Base-by-base conservation (phyloP, 306 rosid genomes). In the Geum urbanum region DNA sequence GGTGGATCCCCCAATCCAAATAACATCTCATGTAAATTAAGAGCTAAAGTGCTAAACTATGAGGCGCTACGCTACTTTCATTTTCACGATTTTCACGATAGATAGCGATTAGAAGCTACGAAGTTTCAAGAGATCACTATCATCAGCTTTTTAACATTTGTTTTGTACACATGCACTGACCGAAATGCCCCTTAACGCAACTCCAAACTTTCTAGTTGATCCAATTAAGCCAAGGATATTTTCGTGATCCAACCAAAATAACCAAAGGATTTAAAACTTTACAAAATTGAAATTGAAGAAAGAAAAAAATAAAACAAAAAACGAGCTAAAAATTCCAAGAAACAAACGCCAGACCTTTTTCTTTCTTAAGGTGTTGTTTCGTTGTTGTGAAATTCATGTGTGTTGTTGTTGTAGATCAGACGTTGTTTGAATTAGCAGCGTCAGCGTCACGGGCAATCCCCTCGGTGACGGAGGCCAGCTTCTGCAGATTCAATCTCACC, bases 401-500 rank as follows among this genome's bases (percentile, higher is more conserved):
- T 24, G 37, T 49, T 20, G 16, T 60, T 63, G 11, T 72, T 61
- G 44, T 44, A 18, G 63, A 55, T 74, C 79, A 57, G 63, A 40
- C 68, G 75, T 73, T 47, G 16, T 32, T 32, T 32, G 82, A 71
- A 81, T 76, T 75, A 81, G 83, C 79, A 81, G 83, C 79, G 84
- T 87, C 87, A 69, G 82, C 82, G 86, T 81, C 68, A 50, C 74
- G 49, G 57, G 66, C 83, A 74, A 81, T 69, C n/a, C 83, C 88
- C 84, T 94, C 95, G 49, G 95, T 15, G 76, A 91, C 79, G 20
- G 97, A 86, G 19, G 99, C 96, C 24, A 95, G 97, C 84, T 89
- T 95, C 86, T 95, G 97, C 59, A 95, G 87, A 75, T 95, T 95
- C 78, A 91, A 81, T 82, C 52, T 91, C 59, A 95, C 99, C 47